Percentiles rank a stretch among this genome's conserved stretches.
phyloP scores from a whole-genome alignment of 768 basidiomycete genomes.

The Rubroboletus satanas region DNA sequence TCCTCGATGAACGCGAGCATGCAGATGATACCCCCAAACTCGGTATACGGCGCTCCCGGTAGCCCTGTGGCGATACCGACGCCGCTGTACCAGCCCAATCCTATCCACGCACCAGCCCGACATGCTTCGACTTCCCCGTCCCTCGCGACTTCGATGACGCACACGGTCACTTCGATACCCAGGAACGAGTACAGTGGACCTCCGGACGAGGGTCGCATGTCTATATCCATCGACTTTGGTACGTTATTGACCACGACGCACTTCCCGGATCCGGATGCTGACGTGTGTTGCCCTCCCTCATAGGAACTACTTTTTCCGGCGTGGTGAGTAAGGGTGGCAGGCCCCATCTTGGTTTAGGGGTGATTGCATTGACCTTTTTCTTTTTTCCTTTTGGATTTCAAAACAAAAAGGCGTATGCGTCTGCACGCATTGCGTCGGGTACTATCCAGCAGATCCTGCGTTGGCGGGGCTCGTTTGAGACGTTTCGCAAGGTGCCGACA shows the following conservation, averaged over 20 bases:
- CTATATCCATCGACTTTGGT: conserved; percentile 83
- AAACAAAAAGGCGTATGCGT: conserved; percentile 68
- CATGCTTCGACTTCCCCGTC: conserved; percentile 25
- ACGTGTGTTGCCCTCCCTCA: neutral
- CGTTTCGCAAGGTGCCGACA: conserved; percentile 83
- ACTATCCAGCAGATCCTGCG: conserved; percentile 78
- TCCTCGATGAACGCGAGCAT: neutral
- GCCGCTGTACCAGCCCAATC: conserved; percentile 28
- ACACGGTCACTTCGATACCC: conserved; percentile 1
- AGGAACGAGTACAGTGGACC: conserved; percentile 22
- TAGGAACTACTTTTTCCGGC: conserved; percentile 85
- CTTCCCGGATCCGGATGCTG: neutral
- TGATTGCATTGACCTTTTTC: conserved; percentile 1
- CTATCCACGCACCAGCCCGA: conserved; percentile 22
- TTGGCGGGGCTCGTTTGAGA: conserved; percentile 85
- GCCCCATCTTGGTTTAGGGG: neutral
- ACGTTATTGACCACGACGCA: conserved; percentile 14
- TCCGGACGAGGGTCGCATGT: conserved; percentile 72
- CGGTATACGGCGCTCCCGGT: neutral
- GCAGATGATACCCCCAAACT: neutral
- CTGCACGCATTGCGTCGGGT: conserved; percentile 76
- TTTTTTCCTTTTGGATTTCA: neutral
- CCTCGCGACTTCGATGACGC: conserved; percentile 1
- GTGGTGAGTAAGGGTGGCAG: conserved; percentile 50
- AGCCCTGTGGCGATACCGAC: neutral